Evolutionary conservation across 139 green algal genomes (phyloP).

Genomic region (Tetraselmis striata): DNA sequence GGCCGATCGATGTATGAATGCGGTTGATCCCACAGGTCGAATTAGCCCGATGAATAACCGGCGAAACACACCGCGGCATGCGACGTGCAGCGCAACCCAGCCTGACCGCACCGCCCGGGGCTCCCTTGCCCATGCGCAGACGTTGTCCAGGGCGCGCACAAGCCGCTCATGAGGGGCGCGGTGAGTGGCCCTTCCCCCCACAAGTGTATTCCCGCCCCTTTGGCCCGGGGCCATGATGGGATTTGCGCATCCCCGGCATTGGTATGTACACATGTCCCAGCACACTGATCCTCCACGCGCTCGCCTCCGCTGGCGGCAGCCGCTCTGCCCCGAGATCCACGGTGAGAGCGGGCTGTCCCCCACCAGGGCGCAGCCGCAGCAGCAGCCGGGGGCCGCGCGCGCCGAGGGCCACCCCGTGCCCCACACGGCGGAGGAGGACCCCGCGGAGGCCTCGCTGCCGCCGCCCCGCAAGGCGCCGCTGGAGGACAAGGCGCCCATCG

Average conservation of each 20-base stretch:
- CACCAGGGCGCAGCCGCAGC: conserved; percentile 5
- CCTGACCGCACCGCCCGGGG: not conserved
- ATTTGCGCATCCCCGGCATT: too few species aligned
- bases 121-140: conserved; percentile 21
- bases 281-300: too few species aligned
- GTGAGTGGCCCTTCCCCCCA: not conserved
- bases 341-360: conserved; percentile 63
- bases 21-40: too few species aligned
- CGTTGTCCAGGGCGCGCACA: conserved; percentile 64
- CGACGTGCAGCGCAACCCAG: not conserved
- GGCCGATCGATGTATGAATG: too few species aligned
- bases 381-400: not conserved
- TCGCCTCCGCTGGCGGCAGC: conserved; percentile 5
- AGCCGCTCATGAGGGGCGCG: conserved; percentile 60
- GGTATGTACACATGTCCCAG: too few species aligned
- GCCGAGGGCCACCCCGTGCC: not conserved
- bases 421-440: conserved; percentile 20
- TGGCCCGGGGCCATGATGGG: too few species aligned
- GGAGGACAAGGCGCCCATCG: conserved; percentile 51
- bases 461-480: conserved; percentile 7
- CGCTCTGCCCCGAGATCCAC: conserved; percentile 88
- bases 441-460: conserved; percentile 19
- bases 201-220: too few species aligned
- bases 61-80: too few species aligned
- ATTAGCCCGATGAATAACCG: too few species aligned